Evolutionary conservation across 1,139 yeast genomes (phyloP).

Genomic region (Geotrichum phurueaensis): DNA sequence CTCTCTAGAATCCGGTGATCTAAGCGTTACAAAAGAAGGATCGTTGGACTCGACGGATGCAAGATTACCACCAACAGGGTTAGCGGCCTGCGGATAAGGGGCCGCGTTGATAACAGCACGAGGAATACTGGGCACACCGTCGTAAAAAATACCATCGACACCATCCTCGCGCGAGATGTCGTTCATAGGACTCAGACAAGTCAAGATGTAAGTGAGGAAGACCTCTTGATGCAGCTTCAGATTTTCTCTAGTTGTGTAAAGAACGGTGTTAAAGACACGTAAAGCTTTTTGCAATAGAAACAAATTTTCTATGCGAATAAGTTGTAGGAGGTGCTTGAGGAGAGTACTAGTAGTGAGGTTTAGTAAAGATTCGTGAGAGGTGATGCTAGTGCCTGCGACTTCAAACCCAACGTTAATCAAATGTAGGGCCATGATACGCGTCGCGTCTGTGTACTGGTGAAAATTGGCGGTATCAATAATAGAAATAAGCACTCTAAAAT

Average conservation of each 20-base stretch:
- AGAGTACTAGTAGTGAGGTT: constrained; percentile 69
- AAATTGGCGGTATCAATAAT: constrained; percentile 79
- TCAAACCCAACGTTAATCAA: constrained; percentile 76
- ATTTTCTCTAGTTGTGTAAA: constrained; percentile 34
- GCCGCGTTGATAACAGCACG: constrained; percentile 31
- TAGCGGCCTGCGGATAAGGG: constrained; percentile 18
- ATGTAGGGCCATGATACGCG: constrained; percentile 75
- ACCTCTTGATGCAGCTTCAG: constrained; percentile 41
- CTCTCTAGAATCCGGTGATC: constrained; percentile 57
- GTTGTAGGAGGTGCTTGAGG: constrained; percentile 74
- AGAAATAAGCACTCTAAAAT: constrained; percentile 70
- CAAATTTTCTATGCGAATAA: constrained; percentile 65
- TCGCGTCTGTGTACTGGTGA: constrained; percentile 78
- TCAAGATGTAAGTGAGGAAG: constrained; percentile 37
- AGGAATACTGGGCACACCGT: constrained; percentile 39
- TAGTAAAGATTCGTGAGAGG: constrained; percentile 60
- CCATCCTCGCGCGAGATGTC: constrained; percentile 39
- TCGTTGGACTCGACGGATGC: constrained; percentile 17
- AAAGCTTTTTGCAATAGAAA: constrained; percentile 68
- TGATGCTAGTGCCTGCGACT: constrained; percentile 65
- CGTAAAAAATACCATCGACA: constrained; percentile 39
- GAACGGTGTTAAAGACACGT: constrained; percentile 61
- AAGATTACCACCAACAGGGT: constrained; percentile 21
- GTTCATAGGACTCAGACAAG: constrained; percentile 36
- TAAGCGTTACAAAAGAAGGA: constrained; percentile 21